A percentile compares a stretch with the other conserved stretches of the same genome.
These are phyloP conservation scores for Obba rivulosa DNA, from an alignment of 768 basidiomycete species.

Conservation along the genomic window DNA sequence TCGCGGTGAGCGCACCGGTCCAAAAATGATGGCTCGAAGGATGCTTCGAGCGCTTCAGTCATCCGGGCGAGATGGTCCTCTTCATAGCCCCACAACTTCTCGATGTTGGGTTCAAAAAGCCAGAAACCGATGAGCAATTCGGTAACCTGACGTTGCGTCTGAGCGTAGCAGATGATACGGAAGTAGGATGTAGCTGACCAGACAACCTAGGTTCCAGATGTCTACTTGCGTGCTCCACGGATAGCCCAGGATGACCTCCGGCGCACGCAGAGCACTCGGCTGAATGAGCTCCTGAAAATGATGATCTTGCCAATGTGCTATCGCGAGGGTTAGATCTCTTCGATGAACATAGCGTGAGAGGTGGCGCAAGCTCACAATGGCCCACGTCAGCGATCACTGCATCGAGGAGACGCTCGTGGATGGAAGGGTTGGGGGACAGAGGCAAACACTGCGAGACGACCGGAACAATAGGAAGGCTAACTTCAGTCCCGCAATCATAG, in stretches of 20 bases:
- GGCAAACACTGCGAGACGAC: constrained; percentile 1
- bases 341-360: background rate
- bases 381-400: constrained; percentile 2
- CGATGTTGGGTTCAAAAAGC: constrained; percentile 1
- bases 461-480: background rate
- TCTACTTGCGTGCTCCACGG: background rate
- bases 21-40: background rate
- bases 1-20: background rate
- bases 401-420: background rate
- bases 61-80: constrained; percentile 2
- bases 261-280: constrained; percentile 1
- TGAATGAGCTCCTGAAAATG: constrained; percentile 4
- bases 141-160: background rate
- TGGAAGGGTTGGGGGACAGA: background rate
- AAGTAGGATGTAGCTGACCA: background rate
- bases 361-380: background rate
- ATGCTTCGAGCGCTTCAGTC: constrained; percentile 1
- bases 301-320: constrained; percentile 1
- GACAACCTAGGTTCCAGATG: constrained; percentile 1
- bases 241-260: constrained; percentile 2
- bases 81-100: background rate
- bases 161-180: background rate
- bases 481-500: background rate
- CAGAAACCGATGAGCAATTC: constrained; percentile 2
- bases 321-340: background rate